A percentile compares a stretch with the other conserved stretches of the same genome.
Evolutionary conservation across 2,329 filamentous ascomycete genomes (phyloP).

Genomic region (Pseudogymnoascus pannorum): DNA sequence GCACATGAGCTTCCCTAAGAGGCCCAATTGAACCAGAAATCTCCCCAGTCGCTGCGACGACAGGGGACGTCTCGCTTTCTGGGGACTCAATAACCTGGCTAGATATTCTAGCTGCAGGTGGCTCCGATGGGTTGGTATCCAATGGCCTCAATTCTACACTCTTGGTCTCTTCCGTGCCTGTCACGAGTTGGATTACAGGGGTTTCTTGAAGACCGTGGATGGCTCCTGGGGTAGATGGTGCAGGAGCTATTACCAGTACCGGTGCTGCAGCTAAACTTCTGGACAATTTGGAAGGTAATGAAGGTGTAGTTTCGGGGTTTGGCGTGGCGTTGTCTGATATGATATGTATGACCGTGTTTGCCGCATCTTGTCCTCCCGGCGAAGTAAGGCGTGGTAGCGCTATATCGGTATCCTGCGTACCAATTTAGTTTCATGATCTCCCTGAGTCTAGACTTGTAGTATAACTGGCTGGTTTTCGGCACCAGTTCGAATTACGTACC

Average conservation of each 20-base stretch:
- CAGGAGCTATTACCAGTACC: not conserved
- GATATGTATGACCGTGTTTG: not conserved
- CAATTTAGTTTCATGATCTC: not conserved
- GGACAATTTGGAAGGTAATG: not conserved
- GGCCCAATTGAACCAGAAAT: not conserved
- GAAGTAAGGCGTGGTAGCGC: not conserved
- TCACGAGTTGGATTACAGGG: not conserved
- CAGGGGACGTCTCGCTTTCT: not conserved
- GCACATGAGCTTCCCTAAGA: slow-evolving; percentile 6
- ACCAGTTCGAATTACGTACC: not conserved
- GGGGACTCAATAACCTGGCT: not conserved
- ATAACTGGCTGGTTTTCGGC: not conserved
- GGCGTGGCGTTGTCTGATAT: not conserved
- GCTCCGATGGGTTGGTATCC: not conserved
- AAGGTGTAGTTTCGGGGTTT: not conserved
- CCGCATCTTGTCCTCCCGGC: not conserved
- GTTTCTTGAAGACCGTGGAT: not conserved
- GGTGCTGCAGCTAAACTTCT: not conserved
- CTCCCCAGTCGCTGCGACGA: not conserved
- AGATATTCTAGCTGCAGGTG: not conserved
- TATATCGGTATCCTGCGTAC: not conserved
- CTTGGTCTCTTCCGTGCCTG: not conserved
- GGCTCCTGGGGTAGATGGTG: not conserved
- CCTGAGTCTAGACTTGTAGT: not conserved
- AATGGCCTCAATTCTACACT: not conserved